These are phyloP conservation scores for Rosa multiflora DNA, from an alignment of 306 rosid genomes.

Conservation along the genomic window DNA sequence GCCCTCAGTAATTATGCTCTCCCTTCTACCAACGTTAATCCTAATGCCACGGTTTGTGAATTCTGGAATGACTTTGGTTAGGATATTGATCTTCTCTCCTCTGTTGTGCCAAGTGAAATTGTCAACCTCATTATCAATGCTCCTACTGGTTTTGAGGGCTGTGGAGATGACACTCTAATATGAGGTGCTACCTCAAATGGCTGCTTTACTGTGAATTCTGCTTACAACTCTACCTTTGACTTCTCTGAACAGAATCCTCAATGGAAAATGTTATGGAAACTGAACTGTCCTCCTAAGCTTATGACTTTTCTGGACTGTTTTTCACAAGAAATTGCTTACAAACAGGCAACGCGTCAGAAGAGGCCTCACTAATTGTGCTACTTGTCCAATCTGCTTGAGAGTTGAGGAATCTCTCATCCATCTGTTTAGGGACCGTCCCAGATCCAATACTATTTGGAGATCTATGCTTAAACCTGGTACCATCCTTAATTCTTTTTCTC, in stretches of 20 bases:
- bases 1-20: too few relatives aligned
- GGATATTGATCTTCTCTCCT: not conserved
- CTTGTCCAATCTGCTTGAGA: not conserved
- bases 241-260: too few relatives aligned
- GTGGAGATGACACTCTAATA: not conserved
- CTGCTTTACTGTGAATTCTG: not conserved
- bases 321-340: not conserved
- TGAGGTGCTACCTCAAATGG: not conserved
- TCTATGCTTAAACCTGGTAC: not conserved
- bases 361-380: not conserved
- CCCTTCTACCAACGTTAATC: not conserved
- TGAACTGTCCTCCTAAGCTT: not conserved
- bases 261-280: not conserved
- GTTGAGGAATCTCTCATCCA: not conserved
- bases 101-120: not conserved
- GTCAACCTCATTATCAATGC: accelerated
- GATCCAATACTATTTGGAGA: not conserved
- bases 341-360: not conserved
- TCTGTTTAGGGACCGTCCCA: not conserved
- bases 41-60: not conserved
- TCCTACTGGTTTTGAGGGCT: not conserved
- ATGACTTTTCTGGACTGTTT: not conserved
- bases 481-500: not conserved
- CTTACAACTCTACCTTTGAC: not conserved
- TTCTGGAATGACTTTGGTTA: not conserved